Conservation (phyloP, 2,329 filamentous ascomycete species). For the Teratosphaeria zuluensis region DNA sequence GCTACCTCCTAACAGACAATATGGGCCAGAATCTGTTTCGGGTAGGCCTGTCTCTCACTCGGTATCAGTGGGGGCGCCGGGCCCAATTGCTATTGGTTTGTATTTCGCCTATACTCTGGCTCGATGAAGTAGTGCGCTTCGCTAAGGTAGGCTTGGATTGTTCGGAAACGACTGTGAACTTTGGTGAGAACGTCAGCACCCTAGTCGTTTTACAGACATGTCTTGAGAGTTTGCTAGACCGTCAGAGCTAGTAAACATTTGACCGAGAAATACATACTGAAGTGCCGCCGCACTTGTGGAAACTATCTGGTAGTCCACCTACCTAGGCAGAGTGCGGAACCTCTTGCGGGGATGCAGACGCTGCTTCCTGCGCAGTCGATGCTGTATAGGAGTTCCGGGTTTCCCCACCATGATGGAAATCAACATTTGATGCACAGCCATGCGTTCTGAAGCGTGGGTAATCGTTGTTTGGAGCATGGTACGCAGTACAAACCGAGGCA, state of each 20-base stretch:
- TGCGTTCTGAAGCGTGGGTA: too few species aligned
- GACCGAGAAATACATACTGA: too few species aligned
- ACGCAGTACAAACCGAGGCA: not conserved
- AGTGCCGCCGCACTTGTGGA: too few species aligned
- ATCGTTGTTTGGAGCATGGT: not conserved
- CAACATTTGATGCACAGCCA: too few species aligned
- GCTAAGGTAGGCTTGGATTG: not conserved
- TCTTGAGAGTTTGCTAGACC: not conserved
- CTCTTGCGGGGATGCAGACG: too few species aligned
- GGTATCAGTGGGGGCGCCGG: not conserved
- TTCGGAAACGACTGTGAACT: not conserved
- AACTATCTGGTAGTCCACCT: too few species aligned
- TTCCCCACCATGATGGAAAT: too few species aligned
- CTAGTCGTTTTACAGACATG: not conserved
- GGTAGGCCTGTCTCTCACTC: not conserved
- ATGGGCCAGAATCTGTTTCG: too few species aligned
- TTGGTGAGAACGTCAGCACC: not conserved
- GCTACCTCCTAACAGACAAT: not conserved
- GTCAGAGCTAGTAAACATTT: too few species aligned
- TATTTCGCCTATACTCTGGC: not conserved
- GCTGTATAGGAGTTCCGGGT: too few species aligned
- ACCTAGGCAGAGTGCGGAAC: too few species aligned
- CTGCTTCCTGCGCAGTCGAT: too few species aligned
- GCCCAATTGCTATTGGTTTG: not conserved
- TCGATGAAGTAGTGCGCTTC: not conserved